These are phyloP conservation scores for Rhizopus delemar DNA, from an alignment of 371 early-diverging fungal species.

Conservation along the genomic window DNA sequence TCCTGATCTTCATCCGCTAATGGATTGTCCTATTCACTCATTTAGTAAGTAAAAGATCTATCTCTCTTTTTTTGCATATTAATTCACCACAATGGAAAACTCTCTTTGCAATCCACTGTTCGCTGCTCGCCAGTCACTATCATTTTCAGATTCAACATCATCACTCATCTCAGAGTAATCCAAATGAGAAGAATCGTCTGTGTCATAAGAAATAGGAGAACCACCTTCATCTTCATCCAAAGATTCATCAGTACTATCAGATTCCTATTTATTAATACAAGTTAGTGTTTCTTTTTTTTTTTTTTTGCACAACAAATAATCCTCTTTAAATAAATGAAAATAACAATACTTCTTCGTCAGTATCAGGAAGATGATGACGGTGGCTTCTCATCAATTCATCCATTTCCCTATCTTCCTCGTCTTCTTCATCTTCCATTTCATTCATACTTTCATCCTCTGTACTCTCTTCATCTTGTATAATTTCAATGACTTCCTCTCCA, in stretches of 20 bases:
- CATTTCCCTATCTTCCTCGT: constrained; percentile 44
- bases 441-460: constrained; percentile 19
- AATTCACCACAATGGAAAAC: neutral
- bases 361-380: constrained; percentile 25
- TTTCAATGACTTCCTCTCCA: constrained; percentile 16
- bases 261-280: neutral
- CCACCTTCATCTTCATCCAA: neutral
- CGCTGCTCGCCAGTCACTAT: neutral
- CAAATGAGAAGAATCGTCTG: neutral
- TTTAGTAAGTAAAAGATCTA: neutral
- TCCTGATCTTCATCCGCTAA: neutral
- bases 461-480: constrained; percentile 3
- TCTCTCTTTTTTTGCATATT: neutral
- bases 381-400: constrained; percentile 22
- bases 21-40: neutral
- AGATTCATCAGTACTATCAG: neutral
- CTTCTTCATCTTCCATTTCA: constrained; percentile 38
- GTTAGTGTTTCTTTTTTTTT: neutral
- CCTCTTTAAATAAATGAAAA: too few relatives aligned
- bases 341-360: constrained; percentile 13
- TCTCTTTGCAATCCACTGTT: neutral
- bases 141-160: constrained; percentile 5
- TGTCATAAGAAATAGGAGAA: neutral
- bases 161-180: neutral
- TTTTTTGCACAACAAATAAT: neutral